Evolutionary conservation across 73 alveolate species (phyloP).

Genomic region (Tetrahymena thermophila): DNA sequence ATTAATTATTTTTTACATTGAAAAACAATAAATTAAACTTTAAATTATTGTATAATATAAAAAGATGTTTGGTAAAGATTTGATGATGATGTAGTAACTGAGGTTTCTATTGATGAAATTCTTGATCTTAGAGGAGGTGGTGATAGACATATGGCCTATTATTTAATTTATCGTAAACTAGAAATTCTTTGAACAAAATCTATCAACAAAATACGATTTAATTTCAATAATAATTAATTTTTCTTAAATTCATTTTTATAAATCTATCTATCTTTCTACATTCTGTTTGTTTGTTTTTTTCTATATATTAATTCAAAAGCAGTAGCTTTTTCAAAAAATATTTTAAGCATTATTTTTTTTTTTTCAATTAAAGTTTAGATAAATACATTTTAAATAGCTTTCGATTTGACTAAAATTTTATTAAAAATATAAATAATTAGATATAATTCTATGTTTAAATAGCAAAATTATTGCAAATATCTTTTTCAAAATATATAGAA

Average conservation of each 20-base stretch:
- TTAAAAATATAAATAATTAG: too few relatives aligned
- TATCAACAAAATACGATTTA: background rate
- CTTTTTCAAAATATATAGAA: background rate
- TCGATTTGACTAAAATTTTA: background rate
- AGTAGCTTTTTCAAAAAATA: background rate
- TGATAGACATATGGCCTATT: conserved; percentile 98
- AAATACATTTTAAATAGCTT: too few relatives aligned
- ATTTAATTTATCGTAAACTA: conserved; percentile 84
- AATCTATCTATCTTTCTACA: background rate
- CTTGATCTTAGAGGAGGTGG: conserved; percentile 97
- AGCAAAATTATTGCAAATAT: too few relatives aligned
- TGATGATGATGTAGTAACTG: conserved; percentile 88
- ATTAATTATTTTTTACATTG: background rate
- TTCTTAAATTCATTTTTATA: background rate
- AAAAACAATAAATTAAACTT: background rate
- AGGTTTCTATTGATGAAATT: conserved; percentile 85
- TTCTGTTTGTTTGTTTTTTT: background rate
- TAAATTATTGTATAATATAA: background rate
- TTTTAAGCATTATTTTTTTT: too few relatives aligned
- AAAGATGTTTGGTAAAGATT: conserved; percentile 91
- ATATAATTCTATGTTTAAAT: too few relatives aligned
- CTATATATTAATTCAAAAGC: background rate
- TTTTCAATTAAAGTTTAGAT: too few relatives aligned
- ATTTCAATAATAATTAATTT: background rate
- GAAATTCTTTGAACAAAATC: conserved; percentile 55